phyloP scores from a whole-genome alignment of 2,329 filamentous ascomycete genomes.

The Exophiala phaeomuriformis region DNA sequence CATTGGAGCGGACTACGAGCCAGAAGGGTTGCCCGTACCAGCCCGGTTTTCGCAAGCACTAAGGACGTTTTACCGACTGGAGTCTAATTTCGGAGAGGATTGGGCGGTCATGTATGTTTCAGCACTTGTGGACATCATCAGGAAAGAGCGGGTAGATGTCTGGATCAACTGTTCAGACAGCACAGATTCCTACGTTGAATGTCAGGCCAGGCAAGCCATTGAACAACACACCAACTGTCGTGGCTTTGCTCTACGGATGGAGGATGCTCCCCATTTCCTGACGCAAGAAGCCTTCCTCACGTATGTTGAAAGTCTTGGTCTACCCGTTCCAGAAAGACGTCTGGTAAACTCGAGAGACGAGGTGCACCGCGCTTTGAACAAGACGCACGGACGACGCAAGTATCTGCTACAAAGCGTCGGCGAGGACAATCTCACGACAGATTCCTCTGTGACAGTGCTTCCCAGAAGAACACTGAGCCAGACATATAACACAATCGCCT shows the following conservation, averaged over 20 bases:
- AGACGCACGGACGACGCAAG: constrained; percentile 33
- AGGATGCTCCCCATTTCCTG: constrained; percentile 5
- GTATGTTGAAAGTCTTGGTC: constrained; percentile 10
- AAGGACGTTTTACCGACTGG: constrained; percentile 46
- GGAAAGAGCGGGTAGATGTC: constrained; percentile 55
- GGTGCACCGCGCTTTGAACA: constrained; percentile 48
- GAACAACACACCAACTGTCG: constrained; percentile 52
- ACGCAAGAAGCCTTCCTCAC: constrained; percentile 13
- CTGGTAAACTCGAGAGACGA: constrained; percentile 49
- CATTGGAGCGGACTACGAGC: constrained; percentile 60
- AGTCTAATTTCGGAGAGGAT: constrained; percentile 10
- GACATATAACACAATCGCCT: constrained; percentile 50
- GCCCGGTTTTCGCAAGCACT: constrained; percentile 56
- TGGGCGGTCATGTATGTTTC: constrained; percentile 44
- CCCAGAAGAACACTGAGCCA: constrained; percentile 49
- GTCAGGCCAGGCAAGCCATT: constrained; percentile 53
- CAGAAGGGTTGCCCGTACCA: constrained; percentile 40
- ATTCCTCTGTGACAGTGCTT: constrained; percentile 50
- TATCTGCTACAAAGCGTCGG: constrained; percentile 62
- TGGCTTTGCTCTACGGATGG: constrained; percentile 32
- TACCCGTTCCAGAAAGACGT: constrained; percentile 46
- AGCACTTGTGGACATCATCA: constrained; percentile 52
- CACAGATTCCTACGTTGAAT: constrained; percentile 57
- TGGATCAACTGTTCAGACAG: constrained; percentile 68
- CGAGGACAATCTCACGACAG: constrained; percentile 34